Conservation (phyloP, 164 flowering plant species). For the Stephania yunnanensis region DNA sequence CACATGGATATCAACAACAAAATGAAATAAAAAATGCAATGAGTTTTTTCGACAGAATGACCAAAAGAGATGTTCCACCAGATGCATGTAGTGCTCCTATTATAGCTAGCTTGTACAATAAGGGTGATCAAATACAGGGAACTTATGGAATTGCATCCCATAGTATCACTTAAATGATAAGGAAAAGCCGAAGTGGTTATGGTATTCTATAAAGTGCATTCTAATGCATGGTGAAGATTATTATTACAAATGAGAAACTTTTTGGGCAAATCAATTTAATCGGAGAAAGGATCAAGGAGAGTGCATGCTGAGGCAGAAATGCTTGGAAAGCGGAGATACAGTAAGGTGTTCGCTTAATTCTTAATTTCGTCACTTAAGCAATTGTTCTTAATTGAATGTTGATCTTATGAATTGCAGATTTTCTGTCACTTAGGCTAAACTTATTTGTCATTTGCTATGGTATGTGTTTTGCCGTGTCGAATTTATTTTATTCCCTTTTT, state of each 20-base stretch:
- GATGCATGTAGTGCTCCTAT: neutral
- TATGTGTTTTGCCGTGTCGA: no score
- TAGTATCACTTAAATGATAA: neutral
- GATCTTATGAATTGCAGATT: no score
- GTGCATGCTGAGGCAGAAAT: neutral
- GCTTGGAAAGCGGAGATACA: neutral
- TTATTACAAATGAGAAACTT: neutral
- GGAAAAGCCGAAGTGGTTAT: neutral
- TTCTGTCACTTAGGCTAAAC: no score
- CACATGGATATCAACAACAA: neutral
- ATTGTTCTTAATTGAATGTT: no score
- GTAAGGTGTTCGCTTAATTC: neutral
- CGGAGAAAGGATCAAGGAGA: neutral
- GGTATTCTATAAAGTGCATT: neutral
- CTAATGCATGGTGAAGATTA: neutral
- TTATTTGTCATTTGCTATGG: no score
- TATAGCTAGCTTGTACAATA: neutral
- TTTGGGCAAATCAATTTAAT: neutral
- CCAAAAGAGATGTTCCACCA: slow-evolving; percentile 1
- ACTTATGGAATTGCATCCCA: neutral
- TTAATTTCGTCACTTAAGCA: neutral
- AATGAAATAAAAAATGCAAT: slow-evolving; percentile 2
- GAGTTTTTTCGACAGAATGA: neutral
- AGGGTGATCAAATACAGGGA: neutral
- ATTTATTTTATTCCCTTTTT: no score